These are phyloP conservation scores for Macaranga tanarius DNA, from an alignment of 441 rosid genomes.

Conservation along the genomic window DNA sequence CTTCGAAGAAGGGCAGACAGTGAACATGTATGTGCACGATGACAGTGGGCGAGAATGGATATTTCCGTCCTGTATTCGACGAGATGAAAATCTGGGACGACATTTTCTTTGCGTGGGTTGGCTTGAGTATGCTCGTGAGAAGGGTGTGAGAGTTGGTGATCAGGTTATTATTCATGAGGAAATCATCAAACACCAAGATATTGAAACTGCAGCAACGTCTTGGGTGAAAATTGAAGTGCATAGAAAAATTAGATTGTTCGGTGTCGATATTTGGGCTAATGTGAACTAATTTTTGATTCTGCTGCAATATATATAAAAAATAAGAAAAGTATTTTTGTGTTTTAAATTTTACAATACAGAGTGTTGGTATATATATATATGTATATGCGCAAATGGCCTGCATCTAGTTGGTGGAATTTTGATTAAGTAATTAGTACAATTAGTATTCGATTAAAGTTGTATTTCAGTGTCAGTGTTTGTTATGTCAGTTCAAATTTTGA, in stretches of 20 bases:
- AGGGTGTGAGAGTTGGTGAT: constrained; percentile 5
- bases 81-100: neutral
- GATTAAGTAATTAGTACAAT: too few species aligned
- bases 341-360: too few species aligned
- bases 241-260: constrained; percentile 10
- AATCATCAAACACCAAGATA: neutral
- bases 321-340: too few species aligned
- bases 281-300: neutral
- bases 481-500: too few species aligned
- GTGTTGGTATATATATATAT: too few species aligned
- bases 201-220: neutral
- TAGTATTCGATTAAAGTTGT: too few species aligned
- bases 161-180: neutral
- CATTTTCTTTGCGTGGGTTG: constrained; percentile 2
- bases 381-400: too few species aligned
- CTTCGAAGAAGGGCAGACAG: neutral
- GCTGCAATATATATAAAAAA: too few species aligned
- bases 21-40: constrained; percentile 5
- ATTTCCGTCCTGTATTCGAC: neutral
- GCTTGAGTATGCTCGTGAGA: neutral
- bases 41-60: neutral
- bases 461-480: too few species aligned
- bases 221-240: neutral
- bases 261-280: constrained; percentile 12
- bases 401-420: too few species aligned